Conservation (phyloP, 768 basidiomycete species). For the Clitopilus hobsonii region DNA sequence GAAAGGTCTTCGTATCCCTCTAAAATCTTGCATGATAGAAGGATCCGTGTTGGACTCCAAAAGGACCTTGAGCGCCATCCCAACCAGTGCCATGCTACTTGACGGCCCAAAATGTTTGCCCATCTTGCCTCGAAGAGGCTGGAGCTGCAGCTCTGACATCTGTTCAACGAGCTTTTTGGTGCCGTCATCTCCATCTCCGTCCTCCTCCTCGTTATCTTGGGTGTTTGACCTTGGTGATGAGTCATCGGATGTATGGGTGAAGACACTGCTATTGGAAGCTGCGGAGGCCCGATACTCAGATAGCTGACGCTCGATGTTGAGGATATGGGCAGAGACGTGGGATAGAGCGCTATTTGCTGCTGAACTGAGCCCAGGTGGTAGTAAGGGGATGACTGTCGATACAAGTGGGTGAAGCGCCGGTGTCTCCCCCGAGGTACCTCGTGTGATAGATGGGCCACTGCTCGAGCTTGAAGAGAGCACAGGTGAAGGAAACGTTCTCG, state of each 20-base stretch:
- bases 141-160: not conserved
- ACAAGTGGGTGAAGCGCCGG: not conserved
- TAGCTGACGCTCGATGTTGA: not conserved
- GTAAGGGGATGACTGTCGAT: not conserved
- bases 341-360: not conserved
- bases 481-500: too few relatives aligned
- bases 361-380: not conserved
- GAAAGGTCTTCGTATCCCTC: conserved; percentile 9
- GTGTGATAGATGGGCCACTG: conserved; percentile 44
- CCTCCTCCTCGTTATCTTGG: too few relatives aligned
- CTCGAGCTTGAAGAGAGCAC: too few relatives aligned
- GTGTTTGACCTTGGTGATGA: too few relatives aligned
- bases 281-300: not conserved
- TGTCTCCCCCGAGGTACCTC: conserved; percentile 40
- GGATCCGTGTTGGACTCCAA: conserved; percentile 57
- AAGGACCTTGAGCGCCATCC: conserved; percentile 47
- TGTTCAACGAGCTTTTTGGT: not conserved
- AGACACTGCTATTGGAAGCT: not conserved
- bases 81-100: not conserved
- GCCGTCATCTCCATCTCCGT: not conserved
- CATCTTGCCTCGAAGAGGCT: not conserved
- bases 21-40: conserved; percentile 27
- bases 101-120: not conserved
- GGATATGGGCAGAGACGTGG: not conserved
- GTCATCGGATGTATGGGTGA: too few relatives aligned